Evolutionary conservation across 495 filamentous ascomycete species (phyloP).

Genomic region (Aspergillus kassunensis): DNA sequence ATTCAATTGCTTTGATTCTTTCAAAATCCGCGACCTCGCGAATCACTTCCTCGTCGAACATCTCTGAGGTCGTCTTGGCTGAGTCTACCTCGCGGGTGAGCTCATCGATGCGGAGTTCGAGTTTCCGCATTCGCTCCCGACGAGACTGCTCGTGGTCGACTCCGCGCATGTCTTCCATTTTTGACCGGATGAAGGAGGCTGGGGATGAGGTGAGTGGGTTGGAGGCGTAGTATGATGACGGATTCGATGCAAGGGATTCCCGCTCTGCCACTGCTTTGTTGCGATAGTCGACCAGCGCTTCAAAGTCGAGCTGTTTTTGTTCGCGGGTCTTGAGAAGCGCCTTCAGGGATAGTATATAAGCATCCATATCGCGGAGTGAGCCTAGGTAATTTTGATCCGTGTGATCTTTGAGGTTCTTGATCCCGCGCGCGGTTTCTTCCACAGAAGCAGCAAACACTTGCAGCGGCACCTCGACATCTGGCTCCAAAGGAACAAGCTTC

Average conservation of each 20-base stretch:
- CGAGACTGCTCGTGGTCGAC: constrained; percentile 93
- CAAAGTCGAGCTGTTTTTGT: constrained; percentile 96
- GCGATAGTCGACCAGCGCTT: constrained; percentile 92
- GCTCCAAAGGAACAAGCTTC: constrained; percentile 85
- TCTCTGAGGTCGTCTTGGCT: constrained; percentile 75
- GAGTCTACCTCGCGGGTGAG: constrained; percentile 83
- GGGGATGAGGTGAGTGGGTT: constrained; percentile 61
- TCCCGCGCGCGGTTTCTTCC: constrained; percentile 71
- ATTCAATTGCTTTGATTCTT: constrained; percentile 90
- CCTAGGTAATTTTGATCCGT: constrained; percentile 95
- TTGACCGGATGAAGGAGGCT: constrained; percentile 85
- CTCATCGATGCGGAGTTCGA: constrained; percentile 88
- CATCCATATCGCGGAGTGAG: constrained; percentile 86
- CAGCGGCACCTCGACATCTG: constrained; percentile 74
- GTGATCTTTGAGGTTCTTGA: constrained; percentile 76
- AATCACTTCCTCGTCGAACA: constrained; percentile 91
- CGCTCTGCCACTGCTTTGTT: constrained; percentile 85
- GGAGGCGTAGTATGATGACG: constrained; percentile 56
- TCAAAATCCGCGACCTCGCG: constrained; percentile 92
- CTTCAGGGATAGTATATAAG: constrained; percentile 81
- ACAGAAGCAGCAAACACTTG: constrained; percentile 82
- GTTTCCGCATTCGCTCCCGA: constrained; percentile 77
- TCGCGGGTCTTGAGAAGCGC: constrained; percentile 87
- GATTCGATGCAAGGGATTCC: constrained; percentile 66
- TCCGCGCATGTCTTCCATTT: constrained; percentile 94